Percentiles rank a stretch among this genome's conserved stretches.
These are phyloP conservation scores for Lasiodiplodia citricola DNA, from an alignment of 2,329 filamentous ascomycete species.

Conservation along the genomic window DNA sequence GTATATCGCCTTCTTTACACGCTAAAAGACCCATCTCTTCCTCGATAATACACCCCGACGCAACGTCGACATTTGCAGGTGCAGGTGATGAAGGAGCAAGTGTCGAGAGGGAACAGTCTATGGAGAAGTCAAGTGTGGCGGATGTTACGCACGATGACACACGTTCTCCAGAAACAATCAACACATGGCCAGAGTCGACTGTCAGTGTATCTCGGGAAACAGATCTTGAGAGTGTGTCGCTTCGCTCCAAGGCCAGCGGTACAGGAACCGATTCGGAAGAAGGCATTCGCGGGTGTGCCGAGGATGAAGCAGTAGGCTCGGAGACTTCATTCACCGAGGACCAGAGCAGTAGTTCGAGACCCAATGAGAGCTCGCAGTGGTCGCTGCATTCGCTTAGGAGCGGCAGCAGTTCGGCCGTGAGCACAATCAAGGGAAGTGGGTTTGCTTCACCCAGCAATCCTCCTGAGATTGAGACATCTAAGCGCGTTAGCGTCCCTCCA, in stretches of 20 bases:
- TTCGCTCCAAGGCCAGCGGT: too few relatives aligned
- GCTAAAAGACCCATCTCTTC: background rate
- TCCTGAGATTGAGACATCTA: background rate
- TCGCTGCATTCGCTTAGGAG: background rate
- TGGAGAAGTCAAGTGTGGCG: background rate
- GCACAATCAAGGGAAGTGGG: background rate
- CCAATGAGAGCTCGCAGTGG: background rate
- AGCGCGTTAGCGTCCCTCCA: background rate
- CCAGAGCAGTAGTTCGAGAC: background rate
- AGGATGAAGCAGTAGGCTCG: background rate
- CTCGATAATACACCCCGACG: background rate
- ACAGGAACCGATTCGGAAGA: background rate
- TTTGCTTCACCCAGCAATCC: background rate
- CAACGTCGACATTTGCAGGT: background rate
- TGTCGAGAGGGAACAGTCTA: background rate
- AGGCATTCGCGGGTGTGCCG: background rate
- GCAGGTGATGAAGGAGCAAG: background rate
- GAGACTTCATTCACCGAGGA: background rate
- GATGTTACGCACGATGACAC: background rate
- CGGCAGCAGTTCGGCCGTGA: background rate
- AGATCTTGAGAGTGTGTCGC: background rate
- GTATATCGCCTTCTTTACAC: background rate
- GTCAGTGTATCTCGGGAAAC: background rate
- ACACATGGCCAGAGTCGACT: background rate
- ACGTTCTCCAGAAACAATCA: background rate